Evolutionary conservation across 2,329 filamentous ascomycete genomes (phyloP), one percentile per base, ranked within the genome.

Genomic region (Exophiala sp.): DNA sequence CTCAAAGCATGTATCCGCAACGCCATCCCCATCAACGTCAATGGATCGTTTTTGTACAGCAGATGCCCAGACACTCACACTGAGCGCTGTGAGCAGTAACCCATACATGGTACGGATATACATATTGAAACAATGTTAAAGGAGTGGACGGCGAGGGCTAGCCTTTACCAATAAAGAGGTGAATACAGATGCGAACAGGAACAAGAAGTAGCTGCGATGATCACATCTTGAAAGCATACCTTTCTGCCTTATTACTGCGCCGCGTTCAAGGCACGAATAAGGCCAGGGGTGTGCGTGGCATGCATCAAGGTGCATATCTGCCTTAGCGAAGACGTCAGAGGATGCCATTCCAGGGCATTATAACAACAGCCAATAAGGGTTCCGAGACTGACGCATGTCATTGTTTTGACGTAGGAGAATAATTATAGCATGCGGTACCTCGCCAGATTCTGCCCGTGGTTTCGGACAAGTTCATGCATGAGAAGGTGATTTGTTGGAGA

Each of bases 11-110:
- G 18, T 18, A 38, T 48, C 46, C 20, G 46, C 32, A 10, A 48
- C 18, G 14, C 46, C 46, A n/a, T 48, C 38, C 7, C 46, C 33
- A 24, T 48, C 46, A 12, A 48, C 18, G 34, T 48, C 46, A 6
- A 39, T 18, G 12, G 18, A 42, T 7, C 40, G 14, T 21, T 42
- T 42, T 5, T 21, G 14, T 7, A 42, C 16, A 12, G 40, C 16
- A 16, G 40, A 20, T 42, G 14, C 40, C 40, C 40, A 20, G 11
- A 7, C 16, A n/a, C 40, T 21, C 24, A 21, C 16, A 16, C 36
- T 40, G 14, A 42, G 40, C 12, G 16, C 9, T 21, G 12, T 12
- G 5, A 42, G 11, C 8, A 42, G 40, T 12, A 42, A n/a, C 9
- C 8, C 40, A 12, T 16, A 20, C 18, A 21, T 5, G 10, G 35